phyloP scores from a whole-genome alignment of 148 eudicot genomes.

The Camellia japonica region DNA sequence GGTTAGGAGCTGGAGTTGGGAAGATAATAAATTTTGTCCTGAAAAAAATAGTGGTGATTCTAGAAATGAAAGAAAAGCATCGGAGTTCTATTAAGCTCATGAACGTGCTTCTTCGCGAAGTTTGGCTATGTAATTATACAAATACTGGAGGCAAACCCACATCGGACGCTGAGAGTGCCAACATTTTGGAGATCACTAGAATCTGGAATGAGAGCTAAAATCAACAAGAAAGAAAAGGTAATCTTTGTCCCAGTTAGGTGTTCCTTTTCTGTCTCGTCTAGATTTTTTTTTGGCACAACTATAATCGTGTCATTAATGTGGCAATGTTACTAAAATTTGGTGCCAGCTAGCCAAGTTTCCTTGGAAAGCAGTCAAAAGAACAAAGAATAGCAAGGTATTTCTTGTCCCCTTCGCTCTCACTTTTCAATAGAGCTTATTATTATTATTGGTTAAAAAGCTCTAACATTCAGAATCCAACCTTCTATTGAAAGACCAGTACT shows the following conservation, averaged over 20 bases:
- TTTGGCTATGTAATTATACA: not conserved
- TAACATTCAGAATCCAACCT: too few species aligned
- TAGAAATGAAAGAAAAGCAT: conserved; percentile 17
- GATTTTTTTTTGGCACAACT: too few species aligned
- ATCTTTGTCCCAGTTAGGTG: too few species aligned
- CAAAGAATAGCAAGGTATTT: not conserved
- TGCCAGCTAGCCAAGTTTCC: too few species aligned
- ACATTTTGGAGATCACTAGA: not conserved
- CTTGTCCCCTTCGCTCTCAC: too few species aligned
- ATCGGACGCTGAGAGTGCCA: not conserved
- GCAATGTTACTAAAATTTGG: too few species aligned
- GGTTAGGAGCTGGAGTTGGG: conserved; percentile 3
- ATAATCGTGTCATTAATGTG: too few species aligned
- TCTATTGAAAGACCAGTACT: too few species aligned
- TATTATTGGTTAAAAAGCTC: too few species aligned
- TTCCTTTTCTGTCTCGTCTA: too few species aligned
- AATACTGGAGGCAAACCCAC: too few species aligned
- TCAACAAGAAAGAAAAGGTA: not conserved
- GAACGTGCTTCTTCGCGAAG: conserved; percentile 12
- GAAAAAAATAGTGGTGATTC: not conserved
- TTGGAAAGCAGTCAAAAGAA: not conserved
- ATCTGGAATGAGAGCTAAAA: not conserved
- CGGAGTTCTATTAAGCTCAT: conserved; percentile 14
- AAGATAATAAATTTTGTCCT: not conserved
- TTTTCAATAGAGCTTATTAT: too few species aligned